These are phyloP conservation scores for Cytospora leucostoma DNA, from an alignment of 2,329 filamentous ascomycete genomes.

Conservation along the genomic window DNA sequence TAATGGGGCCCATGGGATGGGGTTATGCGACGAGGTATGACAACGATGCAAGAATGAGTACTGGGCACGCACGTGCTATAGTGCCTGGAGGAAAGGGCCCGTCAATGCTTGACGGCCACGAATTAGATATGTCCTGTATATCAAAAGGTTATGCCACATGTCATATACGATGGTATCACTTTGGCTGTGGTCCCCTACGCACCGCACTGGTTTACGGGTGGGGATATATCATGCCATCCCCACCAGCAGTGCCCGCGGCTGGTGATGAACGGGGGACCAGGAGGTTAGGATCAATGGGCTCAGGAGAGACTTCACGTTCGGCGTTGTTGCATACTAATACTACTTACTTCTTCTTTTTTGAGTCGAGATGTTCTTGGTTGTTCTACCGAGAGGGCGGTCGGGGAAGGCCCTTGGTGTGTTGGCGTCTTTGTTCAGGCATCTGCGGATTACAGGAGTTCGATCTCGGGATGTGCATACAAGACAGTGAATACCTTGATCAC, in stretches of 20 bases:
- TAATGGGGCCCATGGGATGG: conserved; percentile 22
- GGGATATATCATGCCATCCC: neutral
- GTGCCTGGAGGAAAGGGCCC: neutral
- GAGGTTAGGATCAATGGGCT: conserved; percentile 3
- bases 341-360: conserved; percentile 16
- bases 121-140: conserved; percentile 25
- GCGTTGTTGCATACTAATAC: conserved; percentile 26
- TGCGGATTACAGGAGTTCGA: conserved; percentile 10
- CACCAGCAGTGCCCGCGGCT: neutral
- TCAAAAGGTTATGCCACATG: conserved; percentile 19
- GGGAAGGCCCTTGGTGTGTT: neutral
- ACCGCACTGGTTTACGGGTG: neutral
- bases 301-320: conserved; percentile 13
- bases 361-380: conserved; percentile 3
- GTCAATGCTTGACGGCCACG: conserved; percentile 11
- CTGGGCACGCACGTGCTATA: neutral
- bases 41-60: neutral
- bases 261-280: neutral
- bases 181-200: neutral
- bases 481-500: neutral
- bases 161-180: conserved; percentile 19
- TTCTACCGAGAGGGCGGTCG: neutral
- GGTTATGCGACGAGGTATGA: conserved; percentile 5
- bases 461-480: neutral
- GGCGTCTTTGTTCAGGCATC: conserved; percentile 8